Evolutionary conservation across 2,329 filamentous ascomycete genomes (phyloP), one percentile per base, ranked within the genome.

Genomic region (Pseudocercospora eumusae): DNA sequence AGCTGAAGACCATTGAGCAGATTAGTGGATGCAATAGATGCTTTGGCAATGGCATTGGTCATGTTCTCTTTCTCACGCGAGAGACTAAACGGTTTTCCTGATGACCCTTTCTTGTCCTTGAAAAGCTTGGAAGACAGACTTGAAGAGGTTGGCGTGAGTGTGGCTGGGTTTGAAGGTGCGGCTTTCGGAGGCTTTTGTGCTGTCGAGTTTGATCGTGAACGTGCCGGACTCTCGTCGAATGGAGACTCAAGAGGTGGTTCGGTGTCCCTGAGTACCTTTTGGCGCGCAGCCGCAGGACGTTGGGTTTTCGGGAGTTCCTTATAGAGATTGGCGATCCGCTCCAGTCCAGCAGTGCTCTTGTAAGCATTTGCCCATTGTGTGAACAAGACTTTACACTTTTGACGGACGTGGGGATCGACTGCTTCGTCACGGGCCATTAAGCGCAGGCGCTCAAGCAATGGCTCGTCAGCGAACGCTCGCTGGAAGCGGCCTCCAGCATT

Each of bases 401-500:
- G 86, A 70, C 86, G 89, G n/a, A 99, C 93, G 62, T 91, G 86
- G 0, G 87, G 83, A 75, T 98, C 93, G 0, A 92, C 93, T 64
- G 95, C 83, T 18, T 91, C 84, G 57, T 95, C 93, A 18, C 90
- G 92, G 33, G 90, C 92, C 67, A 93, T 90, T 33, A 98, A 88
- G 21, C 95, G 88, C 57, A 99, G 82, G 23, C 95, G 89, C 77
- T 99, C 95, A 1, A 99, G 85, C 42, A 99, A 81, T 28, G 93
- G 90, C 74, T 97, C 93, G 71, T 99, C 93, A 9, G 88, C 90
- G 75, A 98, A 96, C 15, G 86, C 85, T 54, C 91, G 87, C 76
- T 97, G 90, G 74, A 98, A 97, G 11, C 89, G 86, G 11, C 89
- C 83, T 1, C 93, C 93, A 2, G 92, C 93, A 79, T 99, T 99